Conservation (phyloP, 2,329 filamentous ascomycete genomes). For the Rhexocercosporidium sp. region DNA sequence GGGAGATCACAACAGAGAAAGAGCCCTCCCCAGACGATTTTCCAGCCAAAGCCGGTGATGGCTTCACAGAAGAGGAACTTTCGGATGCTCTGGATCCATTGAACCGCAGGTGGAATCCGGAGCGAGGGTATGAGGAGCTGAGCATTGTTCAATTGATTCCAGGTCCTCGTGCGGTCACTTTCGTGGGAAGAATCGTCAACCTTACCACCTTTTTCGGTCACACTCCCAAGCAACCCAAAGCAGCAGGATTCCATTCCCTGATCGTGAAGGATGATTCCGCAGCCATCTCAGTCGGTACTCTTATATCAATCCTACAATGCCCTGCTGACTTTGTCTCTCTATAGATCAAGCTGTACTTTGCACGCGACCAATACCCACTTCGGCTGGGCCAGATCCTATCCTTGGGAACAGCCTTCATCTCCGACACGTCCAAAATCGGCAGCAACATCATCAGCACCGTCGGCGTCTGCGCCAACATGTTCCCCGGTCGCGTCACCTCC, state of each 20-base stretch:
- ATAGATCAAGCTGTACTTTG: conserved; percentile 59
- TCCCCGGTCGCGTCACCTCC: conserved; percentile 58
- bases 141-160: conserved; percentile 53
- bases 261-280: conserved; percentile 61
- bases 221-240: conserved; percentile 49
- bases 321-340: conserved; percentile 1
- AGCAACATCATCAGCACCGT: conserved; percentile 43
- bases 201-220: conserved; percentile 51
- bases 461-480: conserved; percentile 57
- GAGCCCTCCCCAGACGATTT: not conserved
- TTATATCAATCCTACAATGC: not conserved
- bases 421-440: conserved; percentile 52
- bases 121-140: conserved; percentile 52
- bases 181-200: conserved; percentile 62
- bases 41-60: conserved; percentile 48
- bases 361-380: conserved; percentile 47
- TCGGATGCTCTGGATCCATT: conserved; percentile 46
- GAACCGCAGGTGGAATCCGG: conserved; percentile 47
- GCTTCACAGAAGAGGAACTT: conserved; percentile 57
- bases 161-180: conserved; percentile 55
- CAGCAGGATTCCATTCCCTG: conserved; percentile 57
- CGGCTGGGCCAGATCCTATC: conserved; percentile 59
- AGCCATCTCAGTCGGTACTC: conserved; percentile 53
- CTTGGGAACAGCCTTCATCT: conserved; percentile 61
- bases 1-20: conserved; percentile 25